Conservation (phyloP, 768 basidiomycete species). For the Pleurotus eryngii region DNA sequence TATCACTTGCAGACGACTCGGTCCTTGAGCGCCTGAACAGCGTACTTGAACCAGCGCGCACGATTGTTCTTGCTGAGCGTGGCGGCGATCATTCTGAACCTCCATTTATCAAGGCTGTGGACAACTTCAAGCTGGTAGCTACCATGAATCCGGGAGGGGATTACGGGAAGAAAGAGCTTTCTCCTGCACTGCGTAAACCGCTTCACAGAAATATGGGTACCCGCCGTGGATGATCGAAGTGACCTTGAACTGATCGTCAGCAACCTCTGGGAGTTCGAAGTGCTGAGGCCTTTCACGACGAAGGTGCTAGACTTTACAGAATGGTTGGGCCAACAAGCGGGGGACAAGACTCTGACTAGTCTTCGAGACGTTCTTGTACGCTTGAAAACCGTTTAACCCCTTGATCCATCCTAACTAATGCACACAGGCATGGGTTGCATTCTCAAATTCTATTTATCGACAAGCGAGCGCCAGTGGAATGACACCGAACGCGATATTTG, state of each 20-base stretch:
- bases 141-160: slow-evolving; percentile 99
- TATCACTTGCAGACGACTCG: slow-evolving; percentile 96
- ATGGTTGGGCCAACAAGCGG: slow-evolving; percentile 68
- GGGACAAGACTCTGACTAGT: slow-evolving; percentile 65
- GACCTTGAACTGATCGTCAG: slow-evolving; percentile 81
- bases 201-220: slow-evolving; percentile 99
- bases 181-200: slow-evolving; percentile 96
- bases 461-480: slow-evolving; percentile 28
- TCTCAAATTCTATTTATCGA: slow-evolving; percentile 63
- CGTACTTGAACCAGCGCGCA: slow-evolving; percentile 88
- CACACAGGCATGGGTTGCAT: slow-evolving; percentile 85
- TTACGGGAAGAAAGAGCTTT: slow-evolving; percentile 98
- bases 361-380: slow-evolving; percentile 87
- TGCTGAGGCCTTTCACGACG: slow-evolving; percentile 52
- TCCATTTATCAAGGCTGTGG: slow-evolving; percentile 60
- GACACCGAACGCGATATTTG: slow-evolving; percentile 57
- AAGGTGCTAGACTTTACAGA: slow-evolving; percentile 73
- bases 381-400: background rate
- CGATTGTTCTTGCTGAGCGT: slow-evolving; percentile 88
- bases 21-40: slow-evolving; percentile 97
- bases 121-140: slow-evolving; percentile 83
- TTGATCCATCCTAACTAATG: background rate
- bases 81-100: slow-evolving; percentile 73
- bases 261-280: slow-evolving; percentile 59
- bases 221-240: slow-evolving; percentile 63